phyloP scores from a whole-genome alignment of 2,329 filamentous ascomycete genomes.

The Geosmithia flava region DNA sequence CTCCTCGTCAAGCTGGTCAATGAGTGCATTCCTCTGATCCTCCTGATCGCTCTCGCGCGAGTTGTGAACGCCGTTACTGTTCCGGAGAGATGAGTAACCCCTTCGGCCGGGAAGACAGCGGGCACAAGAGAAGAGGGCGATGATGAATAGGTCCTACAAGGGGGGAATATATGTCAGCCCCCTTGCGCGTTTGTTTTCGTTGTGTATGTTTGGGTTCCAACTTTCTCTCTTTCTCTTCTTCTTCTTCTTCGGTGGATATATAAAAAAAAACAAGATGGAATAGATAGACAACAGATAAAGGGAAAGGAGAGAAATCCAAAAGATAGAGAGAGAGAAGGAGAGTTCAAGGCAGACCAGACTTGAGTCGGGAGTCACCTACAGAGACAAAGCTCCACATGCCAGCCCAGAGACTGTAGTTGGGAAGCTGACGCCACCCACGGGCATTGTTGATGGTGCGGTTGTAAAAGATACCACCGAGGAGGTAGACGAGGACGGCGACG shows the following conservation, averaged over 20 bases:
- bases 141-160: constrained; percentile 52
- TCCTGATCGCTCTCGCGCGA: constrained; percentile 44
- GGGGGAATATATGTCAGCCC: constrained; percentile 7
- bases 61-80: constrained; percentile 26
- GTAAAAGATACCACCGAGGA: constrained; percentile 88
- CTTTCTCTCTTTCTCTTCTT: neutral
- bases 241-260: neutral
- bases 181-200: neutral
- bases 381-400: constrained; percentile 74
- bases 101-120: constrained; percentile 46
- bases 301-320: neutral
- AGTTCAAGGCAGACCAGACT: constrained; percentile 14
- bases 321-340: neutral
- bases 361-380: constrained; percentile 30
- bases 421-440: constrained; percentile 86
- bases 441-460: constrained; percentile 91
- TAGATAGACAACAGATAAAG: neutral
- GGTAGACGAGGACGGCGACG: constrained; percentile 72
- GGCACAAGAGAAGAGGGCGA: constrained; percentile 56
- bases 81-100: constrained; percentile 54
- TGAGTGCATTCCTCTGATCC: constrained; percentile 77
- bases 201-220: neutral
- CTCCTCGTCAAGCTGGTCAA: constrained; percentile 92
- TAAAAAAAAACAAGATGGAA: neutral
- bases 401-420: constrained; percentile 89